Base-by-base conservation (phyloP, 2,329 filamentous ascomycete genomes). In the Fusarium pseudoanthophilum region DNA sequence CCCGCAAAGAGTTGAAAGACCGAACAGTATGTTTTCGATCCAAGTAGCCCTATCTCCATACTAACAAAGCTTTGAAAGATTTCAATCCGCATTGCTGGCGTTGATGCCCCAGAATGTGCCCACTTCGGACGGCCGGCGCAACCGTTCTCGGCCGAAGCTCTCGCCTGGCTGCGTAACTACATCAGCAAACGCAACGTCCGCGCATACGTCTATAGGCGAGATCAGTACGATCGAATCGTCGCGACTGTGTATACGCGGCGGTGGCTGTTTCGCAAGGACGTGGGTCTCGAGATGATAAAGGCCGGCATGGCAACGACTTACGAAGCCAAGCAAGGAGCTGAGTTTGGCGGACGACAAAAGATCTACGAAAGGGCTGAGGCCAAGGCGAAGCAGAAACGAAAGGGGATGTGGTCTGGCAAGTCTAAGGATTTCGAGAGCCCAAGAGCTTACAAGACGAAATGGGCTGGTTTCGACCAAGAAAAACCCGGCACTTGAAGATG, bases 141-240 rank as follows among this genome's bases (percentile, higher is more conserved):
- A 82, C 95, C 95, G 2, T 95, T 91, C 80, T 88, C 93, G 7
- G 87, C 90, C 67, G 95, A 98, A 82, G 94, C 96, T 13, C 86
- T 95, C 59, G 84, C 89, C 24, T 98, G 94, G 91, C 88, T 99
- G n/a, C 90, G 88, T 21, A 83, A 84, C 10, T 94, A 94, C 80
- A 85, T 98, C 15, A 84, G 90, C 28, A 87, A 92, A 67, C 90
- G 90, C 39, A 91, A 92, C 63, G 93, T 99, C 61, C 91, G 95
- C 64, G 93, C 91, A n/a, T 91, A 93, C 77, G 88, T 98, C 58
- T 94, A 95, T 83, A 91, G 91, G 67, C 89, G 91, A 60, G 97
- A 99, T 81, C 96, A 98, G 80, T 99, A 98, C 82, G 92, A 95
- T 73, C 92, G 96, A 51, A 91, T 97, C 11, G 94, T 99, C 4